Evolutionary conservation across 2,329 filamentous ascomycete genomes (phyloP).

Genomic region (Celoporthe dispersa): DNA sequence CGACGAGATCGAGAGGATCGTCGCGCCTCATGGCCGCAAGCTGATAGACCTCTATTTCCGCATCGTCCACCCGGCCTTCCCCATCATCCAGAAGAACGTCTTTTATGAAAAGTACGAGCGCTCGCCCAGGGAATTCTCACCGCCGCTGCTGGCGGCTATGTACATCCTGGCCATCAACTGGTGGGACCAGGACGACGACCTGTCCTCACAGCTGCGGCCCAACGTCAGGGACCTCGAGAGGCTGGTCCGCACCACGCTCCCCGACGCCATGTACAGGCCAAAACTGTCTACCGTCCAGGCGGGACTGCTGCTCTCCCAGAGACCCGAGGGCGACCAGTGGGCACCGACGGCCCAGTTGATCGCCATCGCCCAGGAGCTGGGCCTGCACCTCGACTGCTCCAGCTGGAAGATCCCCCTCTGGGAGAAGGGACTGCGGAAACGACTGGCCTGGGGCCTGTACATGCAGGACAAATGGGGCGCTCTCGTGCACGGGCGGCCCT

Average conservation of each 20-base stretch:
- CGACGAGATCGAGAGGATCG: constrained; percentile 66
- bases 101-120: constrained; percentile 65
- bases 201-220: constrained; percentile 51
- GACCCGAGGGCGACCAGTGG: constrained; percentile 51
- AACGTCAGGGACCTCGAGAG: constrained; percentile 42
- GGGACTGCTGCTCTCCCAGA: constrained; percentile 57
- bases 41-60: constrained; percentile 71
- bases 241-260: constrained; percentile 47
- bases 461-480: constrained; percentile 80
- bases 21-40: constrained; percentile 65
- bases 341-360: constrained; percentile 58
- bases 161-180: constrained; percentile 67
- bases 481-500: constrained; percentile 82
- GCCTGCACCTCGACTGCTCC: constrained; percentile 64
- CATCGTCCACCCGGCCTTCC: constrained; percentile 62
- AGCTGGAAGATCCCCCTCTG: constrained; percentile 65
- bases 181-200: constrained; percentile 60
- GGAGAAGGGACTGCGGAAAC: constrained; percentile 64
- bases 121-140: constrained; percentile 62
- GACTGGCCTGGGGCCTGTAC: constrained; percentile 67
- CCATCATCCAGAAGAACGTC: constrained; percentile 63
- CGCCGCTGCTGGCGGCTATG: constrained; percentile 62
- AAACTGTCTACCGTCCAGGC: constrained; percentile 61
- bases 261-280: constrained; percentile 54
- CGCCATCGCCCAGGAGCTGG: constrained; percentile 61